These are phyloP conservation scores for Lasiosphaeria hispida DNA, from an alignment of 495 filamentous ascomycete genomes.

Conservation along the genomic window DNA sequence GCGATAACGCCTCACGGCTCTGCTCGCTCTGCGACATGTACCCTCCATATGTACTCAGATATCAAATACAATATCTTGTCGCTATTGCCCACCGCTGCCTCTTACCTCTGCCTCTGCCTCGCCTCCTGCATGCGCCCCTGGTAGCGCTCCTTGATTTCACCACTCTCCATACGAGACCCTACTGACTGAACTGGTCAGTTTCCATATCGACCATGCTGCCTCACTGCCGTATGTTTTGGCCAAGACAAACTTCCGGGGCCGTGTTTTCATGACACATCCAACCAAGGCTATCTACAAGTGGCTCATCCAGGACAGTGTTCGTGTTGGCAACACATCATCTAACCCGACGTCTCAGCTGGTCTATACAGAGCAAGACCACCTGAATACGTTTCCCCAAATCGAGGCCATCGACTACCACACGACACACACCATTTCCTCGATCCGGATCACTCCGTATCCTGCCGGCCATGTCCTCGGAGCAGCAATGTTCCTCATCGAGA, in stretches of 20 bases:
- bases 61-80: conserved; percentile 37
- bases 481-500: conserved; percentile 96
- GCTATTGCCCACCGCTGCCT: conserved; percentile 27
- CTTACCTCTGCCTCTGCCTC: conserved; percentile 19
- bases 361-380: conserved; percentile 91
- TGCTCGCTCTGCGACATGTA: conserved; percentile 24
- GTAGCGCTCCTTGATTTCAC: not conserved
- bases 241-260: conserved; percentile 94
- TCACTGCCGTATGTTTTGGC: conserved; percentile 94
- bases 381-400: conserved; percentile 87
- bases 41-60: conserved; percentile 33
- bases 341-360: conserved; percentile 70
- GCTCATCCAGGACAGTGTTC: conserved; percentile 94
- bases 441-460: conserved; percentile 93
- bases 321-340: conserved; percentile 78
- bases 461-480: conserved; percentile 97
- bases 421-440: conserved; percentile 92
- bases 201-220: conserved; percentile 95
- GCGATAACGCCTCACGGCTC: not conserved
- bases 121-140: conserved; percentile 6
- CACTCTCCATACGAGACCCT: not conserved
- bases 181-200: conserved; percentile 57
- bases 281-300: conserved; percentile 99
- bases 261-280: conserved; percentile 98
- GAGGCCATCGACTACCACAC: conserved; percentile 98